phyloP scores from a whole-genome alignment of 78 protist genomes.

The Salpingoeca rosetta region DNA sequence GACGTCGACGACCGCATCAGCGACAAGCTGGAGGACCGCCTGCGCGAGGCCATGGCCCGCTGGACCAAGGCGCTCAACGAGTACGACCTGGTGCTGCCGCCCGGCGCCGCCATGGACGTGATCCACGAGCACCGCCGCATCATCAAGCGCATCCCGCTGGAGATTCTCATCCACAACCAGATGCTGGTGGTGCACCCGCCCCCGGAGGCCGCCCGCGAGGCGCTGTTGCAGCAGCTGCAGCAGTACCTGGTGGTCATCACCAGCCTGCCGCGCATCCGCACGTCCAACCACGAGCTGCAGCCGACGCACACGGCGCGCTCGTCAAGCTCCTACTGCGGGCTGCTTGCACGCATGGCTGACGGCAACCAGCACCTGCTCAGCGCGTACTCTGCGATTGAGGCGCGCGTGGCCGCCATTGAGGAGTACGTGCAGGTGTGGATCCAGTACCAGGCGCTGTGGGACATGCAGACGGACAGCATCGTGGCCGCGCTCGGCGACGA shows the following conservation, averaged over 20 bases:
- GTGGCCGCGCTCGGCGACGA: slow-evolving; percentile 62
- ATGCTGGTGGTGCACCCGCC: slow-evolving; percentile 71
- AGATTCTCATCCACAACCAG: slow-evolving; percentile 59
- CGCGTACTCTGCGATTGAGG: slow-evolving; percentile 53
- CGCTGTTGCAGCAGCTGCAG: slow-evolving; percentile 53
- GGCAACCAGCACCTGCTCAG: slow-evolving; percentile 19
- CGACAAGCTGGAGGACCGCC: slow-evolving; percentile 35
- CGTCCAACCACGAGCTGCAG: slow-evolving; percentile 27
- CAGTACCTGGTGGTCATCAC: slow-evolving; percentile 39
- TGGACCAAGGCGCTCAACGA: slow-evolving; percentile 46
- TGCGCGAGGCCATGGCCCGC: slow-evolving; percentile 30
- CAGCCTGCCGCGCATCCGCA: slow-evolving; percentile 42
- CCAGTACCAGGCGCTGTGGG: slow-evolving; percentile 92
- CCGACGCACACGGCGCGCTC: neutral
- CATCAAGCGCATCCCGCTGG: slow-evolving; percentile 15
- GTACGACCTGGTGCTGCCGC: slow-evolving; percentile 2
- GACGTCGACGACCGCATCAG: slow-evolving; percentile 44
- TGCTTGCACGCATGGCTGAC: neutral
- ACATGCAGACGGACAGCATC: slow-evolving; percentile 56
- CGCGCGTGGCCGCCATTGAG: slow-evolving; percentile 26
- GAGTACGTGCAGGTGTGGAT: slow-evolving; percentile 71
- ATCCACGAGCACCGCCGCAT: neutral
- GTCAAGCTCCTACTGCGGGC: neutral
- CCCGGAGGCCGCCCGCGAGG: slow-evolving; percentile 59
- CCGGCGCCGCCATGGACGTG: neutral